These are phyloP conservation scores for Nemania serpens DNA, from an alignment of 2,329 filamentous ascomycete species.

Conservation along the genomic window DNA sequence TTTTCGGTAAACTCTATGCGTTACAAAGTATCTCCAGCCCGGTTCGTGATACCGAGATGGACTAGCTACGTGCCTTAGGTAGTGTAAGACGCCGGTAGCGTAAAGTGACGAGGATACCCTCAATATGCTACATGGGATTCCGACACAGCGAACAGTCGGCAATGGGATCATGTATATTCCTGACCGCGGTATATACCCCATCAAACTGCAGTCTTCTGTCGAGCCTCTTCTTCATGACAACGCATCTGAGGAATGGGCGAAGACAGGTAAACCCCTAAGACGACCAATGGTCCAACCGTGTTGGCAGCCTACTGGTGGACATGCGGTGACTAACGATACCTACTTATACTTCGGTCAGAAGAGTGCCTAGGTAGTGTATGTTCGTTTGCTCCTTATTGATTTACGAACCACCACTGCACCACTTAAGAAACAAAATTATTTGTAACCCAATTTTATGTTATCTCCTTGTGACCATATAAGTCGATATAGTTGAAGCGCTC, in stretches of 20 bases:
- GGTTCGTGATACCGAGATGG: too few relatives aligned
- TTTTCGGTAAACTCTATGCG: too few relatives aligned
- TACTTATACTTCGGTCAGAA: background rate
- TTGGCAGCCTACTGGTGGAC: slow-evolving; percentile 22
- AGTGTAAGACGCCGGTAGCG: too few relatives aligned
- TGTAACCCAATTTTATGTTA: too few relatives aligned
- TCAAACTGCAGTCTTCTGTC: slow-evolving; percentile 9
- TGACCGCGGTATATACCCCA: slow-evolving; percentile 25
- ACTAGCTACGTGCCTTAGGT: too few relatives aligned
- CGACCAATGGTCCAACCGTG: slow-evolving; percentile 17
- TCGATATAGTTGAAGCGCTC: too few relatives aligned
- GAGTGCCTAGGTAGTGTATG: background rate
- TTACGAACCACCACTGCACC: too few relatives aligned
- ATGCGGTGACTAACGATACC: slow-evolving; percentile 3
- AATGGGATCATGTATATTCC: slow-evolving; percentile 32
- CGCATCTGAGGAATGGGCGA: slow-evolving; percentile 15
- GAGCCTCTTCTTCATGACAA: slow-evolving; percentile 20
- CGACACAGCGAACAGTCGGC: slow-evolving; percentile 29
- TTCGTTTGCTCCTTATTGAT: too few relatives aligned
- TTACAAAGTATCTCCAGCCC: too few relatives aligned
- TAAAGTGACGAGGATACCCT: too few relatives aligned
- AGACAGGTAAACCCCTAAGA: background rate
- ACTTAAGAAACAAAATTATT: too few relatives aligned
- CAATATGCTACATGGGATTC: background rate
- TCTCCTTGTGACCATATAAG: too few relatives aligned